Evolutionary conservation across 768 basidiomycete genomes (phyloP).

Genomic region (Cyathus striatus): DNA sequence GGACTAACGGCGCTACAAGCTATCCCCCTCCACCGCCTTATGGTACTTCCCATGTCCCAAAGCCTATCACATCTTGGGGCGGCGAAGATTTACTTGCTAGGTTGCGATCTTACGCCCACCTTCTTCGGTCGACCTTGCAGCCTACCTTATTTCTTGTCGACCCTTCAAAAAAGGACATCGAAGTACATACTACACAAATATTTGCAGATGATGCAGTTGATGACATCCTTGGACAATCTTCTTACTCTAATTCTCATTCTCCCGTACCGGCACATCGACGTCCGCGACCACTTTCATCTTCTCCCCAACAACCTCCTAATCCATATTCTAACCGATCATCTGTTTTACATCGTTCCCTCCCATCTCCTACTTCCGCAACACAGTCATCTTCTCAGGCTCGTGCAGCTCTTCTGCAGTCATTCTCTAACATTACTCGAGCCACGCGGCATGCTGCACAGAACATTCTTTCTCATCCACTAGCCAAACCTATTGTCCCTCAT

Average conservation of each 20-base stretch:
- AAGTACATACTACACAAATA: constrained; percentile 79
- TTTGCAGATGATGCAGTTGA: constrained; percentile 87
- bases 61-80: constrained; percentile 64
- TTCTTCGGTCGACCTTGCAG: constrained; percentile 84
- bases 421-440: constrained; percentile 90
- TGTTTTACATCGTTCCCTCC: constrained; percentile 75
- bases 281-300: constrained; percentile 56
- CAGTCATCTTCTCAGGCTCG: constrained; percentile 65
- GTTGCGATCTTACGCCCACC: constrained; percentile 69
- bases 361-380: constrained; percentile 45
- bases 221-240: constrained; percentile 77
- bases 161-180: constrained; percentile 88
- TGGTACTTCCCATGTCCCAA: constrained; percentile 34
- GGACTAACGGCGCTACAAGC: constrained; percentile 34
- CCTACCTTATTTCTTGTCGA: constrained; percentile 87
- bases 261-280: constrained; percentile 82
- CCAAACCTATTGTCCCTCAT: constrained; percentile 93
- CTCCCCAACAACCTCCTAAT: constrained; percentile 29
- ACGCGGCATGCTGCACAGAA: constrained; percentile 93
- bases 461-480: constrained; percentile 91
- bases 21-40: constrained; percentile 62
- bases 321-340: constrained; percentile 68
- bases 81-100: constrained; percentile 82
- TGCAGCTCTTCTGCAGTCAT: constrained; percentile 83
- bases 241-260: constrained; percentile 71